Evolutionary conservation across 495 filamentous ascomycete species (phyloP).

Genomic region (Penicillium manginii): DNA sequence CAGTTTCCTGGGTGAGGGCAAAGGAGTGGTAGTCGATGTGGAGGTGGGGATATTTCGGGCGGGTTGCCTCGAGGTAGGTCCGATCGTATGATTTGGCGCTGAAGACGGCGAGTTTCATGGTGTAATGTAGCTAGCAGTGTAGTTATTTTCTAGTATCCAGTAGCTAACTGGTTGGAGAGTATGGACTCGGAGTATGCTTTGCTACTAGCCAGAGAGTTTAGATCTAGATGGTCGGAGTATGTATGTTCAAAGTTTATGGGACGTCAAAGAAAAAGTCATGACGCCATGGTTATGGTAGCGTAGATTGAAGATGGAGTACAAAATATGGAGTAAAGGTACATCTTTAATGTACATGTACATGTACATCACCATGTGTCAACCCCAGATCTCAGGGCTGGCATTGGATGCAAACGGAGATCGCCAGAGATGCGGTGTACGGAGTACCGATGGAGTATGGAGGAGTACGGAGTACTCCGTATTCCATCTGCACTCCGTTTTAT

Average conservation of each 20-base stretch:
- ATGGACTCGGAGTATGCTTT: background rate
- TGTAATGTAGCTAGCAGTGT: background rate
- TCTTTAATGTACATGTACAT: background rate
- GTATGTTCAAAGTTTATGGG: no score
- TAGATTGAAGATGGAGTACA: background rate
- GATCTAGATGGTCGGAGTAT: no score
- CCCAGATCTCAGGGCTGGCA: background rate
- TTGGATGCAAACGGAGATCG: background rate
- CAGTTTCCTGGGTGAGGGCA: slow-evolving; percentile 58
- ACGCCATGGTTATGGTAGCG: background rate
- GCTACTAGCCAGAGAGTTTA: background rate
- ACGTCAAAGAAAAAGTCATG: background rate
- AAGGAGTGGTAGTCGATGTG: slow-evolving; percentile 59
- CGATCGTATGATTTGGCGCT: slow-evolving; percentile 66
- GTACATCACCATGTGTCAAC: slow-evolving; percentile 1
- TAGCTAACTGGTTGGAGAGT: no score
- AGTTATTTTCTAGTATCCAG: no score
- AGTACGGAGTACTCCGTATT: background rate
- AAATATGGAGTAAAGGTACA: background rate
- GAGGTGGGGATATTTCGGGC: slow-evolving; percentile 28
- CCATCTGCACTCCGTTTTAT: background rate
- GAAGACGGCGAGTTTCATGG: slow-evolving; percentile 65
- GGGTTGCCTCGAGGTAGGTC: slow-evolving; percentile 47
- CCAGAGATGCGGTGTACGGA: background rate
- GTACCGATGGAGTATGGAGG: no score